Evolutionary conservation across 2,329 filamentous ascomycete genomes (phyloP).

Genomic region (Pseudocercospora eumusae): DNA sequence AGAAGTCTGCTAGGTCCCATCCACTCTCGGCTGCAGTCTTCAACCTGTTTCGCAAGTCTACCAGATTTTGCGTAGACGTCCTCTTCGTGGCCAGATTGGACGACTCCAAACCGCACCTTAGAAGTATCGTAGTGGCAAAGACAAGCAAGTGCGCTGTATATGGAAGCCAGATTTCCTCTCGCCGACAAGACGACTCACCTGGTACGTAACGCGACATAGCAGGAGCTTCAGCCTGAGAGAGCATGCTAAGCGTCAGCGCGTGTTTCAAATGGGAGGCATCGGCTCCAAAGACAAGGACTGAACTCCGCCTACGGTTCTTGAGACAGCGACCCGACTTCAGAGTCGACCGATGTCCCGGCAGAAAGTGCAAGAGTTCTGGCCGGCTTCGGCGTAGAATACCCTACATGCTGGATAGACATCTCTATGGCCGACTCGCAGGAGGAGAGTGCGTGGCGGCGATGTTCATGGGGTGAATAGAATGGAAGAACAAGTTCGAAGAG

Average conservation of each 20-base stretch:
- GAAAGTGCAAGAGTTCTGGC: constrained; percentile 43
- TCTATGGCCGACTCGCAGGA: constrained; percentile 40
- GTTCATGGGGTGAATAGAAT: not conserved
- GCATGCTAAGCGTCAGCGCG: too few species aligned
- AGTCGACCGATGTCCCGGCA: constrained; percentile 43
- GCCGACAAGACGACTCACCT: not conserved
- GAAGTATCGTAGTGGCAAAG: constrained; percentile 55
- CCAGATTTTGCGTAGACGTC: constrained; percentile 45
- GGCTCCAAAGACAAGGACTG: too few species aligned
- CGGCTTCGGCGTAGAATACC: constrained; percentile 44
- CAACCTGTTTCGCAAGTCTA: constrained; percentile 15
- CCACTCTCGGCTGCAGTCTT: constrained; percentile 8
- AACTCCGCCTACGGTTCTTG: too few species aligned
- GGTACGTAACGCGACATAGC: constrained; percentile 41
- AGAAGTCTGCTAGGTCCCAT: constrained; percentile 60
- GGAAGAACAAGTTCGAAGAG: not conserved
- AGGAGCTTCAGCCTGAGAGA: constrained; percentile 37
- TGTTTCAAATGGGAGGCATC: too few species aligned
- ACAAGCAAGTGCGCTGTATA: constrained; percentile 57
- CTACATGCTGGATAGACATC: constrained; percentile 48
- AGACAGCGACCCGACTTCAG: constrained; percentile 26
- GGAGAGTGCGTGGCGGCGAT: not conserved
- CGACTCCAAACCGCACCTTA: constrained; percentile 56
- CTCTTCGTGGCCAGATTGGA: constrained; percentile 50
- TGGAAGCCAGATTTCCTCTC: constrained; percentile 55